Conservation (phyloP, 345 rosid genomes). For the Citrus unshiu region DNA sequence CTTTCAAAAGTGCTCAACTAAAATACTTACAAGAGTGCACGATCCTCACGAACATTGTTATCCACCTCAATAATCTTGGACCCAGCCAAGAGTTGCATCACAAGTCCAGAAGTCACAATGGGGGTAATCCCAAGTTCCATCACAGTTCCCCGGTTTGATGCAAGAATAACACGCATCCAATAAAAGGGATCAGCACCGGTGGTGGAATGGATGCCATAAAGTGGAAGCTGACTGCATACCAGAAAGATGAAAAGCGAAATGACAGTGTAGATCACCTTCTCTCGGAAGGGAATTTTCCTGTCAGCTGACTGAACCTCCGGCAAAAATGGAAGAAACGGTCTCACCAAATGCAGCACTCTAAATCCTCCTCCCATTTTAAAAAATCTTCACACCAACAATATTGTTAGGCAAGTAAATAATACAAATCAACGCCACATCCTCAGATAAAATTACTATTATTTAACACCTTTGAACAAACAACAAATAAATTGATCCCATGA, state of each 20-base stretch:
- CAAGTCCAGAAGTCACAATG: constrained; percentile 65
- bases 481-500: no score
- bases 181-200: constrained; percentile 74
- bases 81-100: constrained; percentile 73
- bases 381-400: not conserved
- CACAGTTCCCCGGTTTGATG: constrained; percentile 70
- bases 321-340: constrained; percentile 56
- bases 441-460: not conserved
- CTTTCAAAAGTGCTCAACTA: not conserved
- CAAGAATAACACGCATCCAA: constrained; percentile 82
- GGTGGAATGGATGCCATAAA: constrained; percentile 66
- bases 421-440: not conserved
- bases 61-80: constrained; percentile 75
- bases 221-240: constrained; percentile 76
- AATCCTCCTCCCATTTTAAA: constrained; percentile 65
- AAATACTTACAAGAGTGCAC: constrained; percentile 54
- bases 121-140: constrained; percentile 83
- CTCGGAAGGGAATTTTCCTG: constrained; percentile 64
- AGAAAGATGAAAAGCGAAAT: constrained; percentile 60
- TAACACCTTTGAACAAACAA: no score
- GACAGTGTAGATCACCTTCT: constrained; percentile 59
- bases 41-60: constrained; percentile 70
- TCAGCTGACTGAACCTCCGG: constrained; percentile 68
- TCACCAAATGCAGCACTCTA: constrained; percentile 59
- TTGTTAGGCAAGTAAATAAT: not conserved